Conservation (phyloP, 192 early-diverging fungal genomes). For the Spinellus fusiger region DNA sequence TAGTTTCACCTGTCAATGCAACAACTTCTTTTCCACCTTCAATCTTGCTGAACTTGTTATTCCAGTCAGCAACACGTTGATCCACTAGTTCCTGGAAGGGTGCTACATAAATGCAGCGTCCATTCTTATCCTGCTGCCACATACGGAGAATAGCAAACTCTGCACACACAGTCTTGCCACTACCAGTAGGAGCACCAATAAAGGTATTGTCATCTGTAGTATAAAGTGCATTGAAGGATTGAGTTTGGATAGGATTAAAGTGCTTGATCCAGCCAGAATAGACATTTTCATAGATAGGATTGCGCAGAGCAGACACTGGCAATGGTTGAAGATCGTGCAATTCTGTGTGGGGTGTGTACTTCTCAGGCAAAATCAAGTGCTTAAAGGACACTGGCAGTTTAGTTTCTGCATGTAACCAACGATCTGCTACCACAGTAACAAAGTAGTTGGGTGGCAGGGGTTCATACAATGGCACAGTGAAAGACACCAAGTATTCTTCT, state of each 20-base stretch:
- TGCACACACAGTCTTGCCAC: constrained; percentile 92
- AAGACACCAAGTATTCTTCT: constrained; percentile 82
- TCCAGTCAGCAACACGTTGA: constrained; percentile 76
- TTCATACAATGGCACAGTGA: constrained; percentile 87
- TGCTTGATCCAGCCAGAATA: constrained; percentile 52
- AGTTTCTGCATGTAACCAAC: constrained; percentile 93
- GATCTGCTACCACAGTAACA: constrained; percentile 86
- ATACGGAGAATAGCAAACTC: constrained; percentile 93
- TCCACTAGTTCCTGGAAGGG: constrained; percentile 85
- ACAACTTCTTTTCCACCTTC: constrained; percentile 87
- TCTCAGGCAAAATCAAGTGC: constrained; percentile 87
- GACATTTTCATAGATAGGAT: constrained; percentile 64
- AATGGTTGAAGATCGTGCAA: constrained; percentile 91
- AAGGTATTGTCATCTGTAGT: constrained; percentile 84
- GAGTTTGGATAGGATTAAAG: constrained; percentile 97
- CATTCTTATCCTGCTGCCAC: constrained; percentile 64
- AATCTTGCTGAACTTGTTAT: constrained; percentile 65
- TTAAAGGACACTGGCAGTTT: constrained; percentile 89
- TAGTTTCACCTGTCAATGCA: constrained; percentile 82
- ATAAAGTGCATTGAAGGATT: constrained; percentile 89
- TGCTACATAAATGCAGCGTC: constrained; percentile 84
- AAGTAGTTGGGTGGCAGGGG: constrained; percentile 97
- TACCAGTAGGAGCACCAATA: constrained; percentile 86
- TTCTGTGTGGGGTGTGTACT: constrained; percentile 91
- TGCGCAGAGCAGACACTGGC: constrained; percentile 71